Evolutionary conservation across 1,284 basidiomycete genomes (phyloP), one percentile per base, ranked within the genome.

Genomic region (Ceratobasidium sp.): DNA sequence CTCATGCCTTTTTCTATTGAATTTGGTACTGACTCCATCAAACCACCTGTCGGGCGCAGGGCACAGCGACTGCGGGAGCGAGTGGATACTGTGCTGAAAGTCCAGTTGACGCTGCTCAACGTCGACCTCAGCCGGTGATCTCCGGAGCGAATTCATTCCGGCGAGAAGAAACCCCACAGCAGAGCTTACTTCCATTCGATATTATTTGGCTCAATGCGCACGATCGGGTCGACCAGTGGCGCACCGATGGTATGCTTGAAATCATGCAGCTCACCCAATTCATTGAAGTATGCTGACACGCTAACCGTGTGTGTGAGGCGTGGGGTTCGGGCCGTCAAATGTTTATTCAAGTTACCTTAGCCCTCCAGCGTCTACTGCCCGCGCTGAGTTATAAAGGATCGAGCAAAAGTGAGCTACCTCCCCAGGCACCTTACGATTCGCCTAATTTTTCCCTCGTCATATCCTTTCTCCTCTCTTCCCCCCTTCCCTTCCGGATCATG

Each of bases 1-100:
- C 66, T 70, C 66, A 70, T 70, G 66, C 14, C 59, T 28, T 58
- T 52, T 58, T 43, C 66, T 58, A 58, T 70, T 70, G 52, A 58
- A 58, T 70, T 35, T n/a, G 66, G 26, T 41, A 13, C 28, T 41
- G 44, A 32, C 55, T 44, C 43, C 52, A 70, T 58, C 66, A 70
- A 44, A 14, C 47, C 26, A 18, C 54, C 44, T 16, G 43, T 54
- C 66, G 66, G 41, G 66, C 32, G 52, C 55, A 41, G 59, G 66
- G 49, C 44, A 55, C 18, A 16, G 18, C 11, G 30, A 2, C 55
- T 26, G 30, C 50, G 54, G 66, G 66, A 52, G 23, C 66, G 43
- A 70, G 30, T 70, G 66, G 66, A 58, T 57, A 58, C n/a, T 41
- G n/a, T 57, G n/a, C 63, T 23, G 21, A 52, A 55, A 41, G 52